These are phyloP conservation scores for Allodekkera sacchari DNA, from an alignment of 805 yeast genomes.

Conservation along the genomic window DNA sequence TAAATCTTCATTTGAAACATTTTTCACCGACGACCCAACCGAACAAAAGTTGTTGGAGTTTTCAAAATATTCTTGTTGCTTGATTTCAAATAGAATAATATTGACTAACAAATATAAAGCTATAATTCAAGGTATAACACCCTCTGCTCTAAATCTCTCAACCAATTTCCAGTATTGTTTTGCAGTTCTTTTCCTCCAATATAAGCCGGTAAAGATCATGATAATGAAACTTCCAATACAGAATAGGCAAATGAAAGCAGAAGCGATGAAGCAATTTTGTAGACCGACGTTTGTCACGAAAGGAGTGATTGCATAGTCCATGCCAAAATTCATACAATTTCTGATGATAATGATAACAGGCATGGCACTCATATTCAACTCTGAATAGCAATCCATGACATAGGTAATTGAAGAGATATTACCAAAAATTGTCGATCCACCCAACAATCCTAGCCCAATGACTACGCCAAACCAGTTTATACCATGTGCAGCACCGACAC, in stretches of 20 bases:
- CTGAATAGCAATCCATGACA: slow-evolving; percentile 47
- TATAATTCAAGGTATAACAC: no score
- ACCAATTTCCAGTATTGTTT: slow-evolving; percentile 27
- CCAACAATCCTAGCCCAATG: slow-evolving; percentile 47
- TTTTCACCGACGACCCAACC: no score
- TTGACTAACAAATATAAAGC: no score
- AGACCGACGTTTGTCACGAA: slow-evolving; percentile 46
- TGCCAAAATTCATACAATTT: slow-evolving; percentile 52
- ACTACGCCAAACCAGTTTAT: slow-evolving; percentile 49
- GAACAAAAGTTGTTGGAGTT: no score
- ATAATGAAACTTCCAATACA: slow-evolving; percentile 37
- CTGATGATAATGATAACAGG: slow-evolving; percentile 51
- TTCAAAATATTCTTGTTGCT: no score
- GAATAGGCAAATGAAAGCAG: slow-evolving; percentile 43
- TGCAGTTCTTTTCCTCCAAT: slow-evolving; percentile 28
- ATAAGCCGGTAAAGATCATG: slow-evolving; percentile 27
- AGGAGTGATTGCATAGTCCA: slow-evolving; percentile 53
- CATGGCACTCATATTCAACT: slow-evolving; percentile 43
- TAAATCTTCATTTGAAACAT: no score
- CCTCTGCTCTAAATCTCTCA: slow-evolving; percentile 17
- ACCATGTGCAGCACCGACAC: slow-evolving; percentile 50
- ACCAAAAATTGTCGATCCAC: slow-evolving; percentile 47
- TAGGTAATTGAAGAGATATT: slow-evolving; percentile 44
- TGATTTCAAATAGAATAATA: no score
- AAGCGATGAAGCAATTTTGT: slow-evolving; percentile 47